Evolutionary conservation across 495 filamentous ascomycete species (phyloP).

Genomic region (Neurospora sp.): DNA sequence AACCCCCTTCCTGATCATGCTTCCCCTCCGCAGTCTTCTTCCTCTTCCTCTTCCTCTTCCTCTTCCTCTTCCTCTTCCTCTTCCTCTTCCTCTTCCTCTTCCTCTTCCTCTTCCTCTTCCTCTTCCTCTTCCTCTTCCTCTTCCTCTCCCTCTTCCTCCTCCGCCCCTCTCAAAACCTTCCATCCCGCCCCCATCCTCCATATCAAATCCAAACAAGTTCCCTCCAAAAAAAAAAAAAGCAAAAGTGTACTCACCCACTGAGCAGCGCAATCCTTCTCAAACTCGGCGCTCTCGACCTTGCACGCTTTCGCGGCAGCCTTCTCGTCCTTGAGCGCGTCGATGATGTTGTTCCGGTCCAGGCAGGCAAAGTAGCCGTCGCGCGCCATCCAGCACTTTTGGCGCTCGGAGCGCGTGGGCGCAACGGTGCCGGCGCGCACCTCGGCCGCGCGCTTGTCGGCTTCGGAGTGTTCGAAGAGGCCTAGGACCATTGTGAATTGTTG

Average conservation of each 20-base stretch:
- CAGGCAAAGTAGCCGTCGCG: slow-evolving; percentile 81
- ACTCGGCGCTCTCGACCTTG: slow-evolving; percentile 49
- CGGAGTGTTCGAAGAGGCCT: slow-evolving; percentile 29
- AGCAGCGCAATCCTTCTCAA: slow-evolving; percentile 63
- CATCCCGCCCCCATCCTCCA: too few species aligned
- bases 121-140: background rate
- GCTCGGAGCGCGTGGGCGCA: slow-evolving; percentile 66
- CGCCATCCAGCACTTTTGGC: slow-evolving; percentile 74
- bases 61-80: background rate
- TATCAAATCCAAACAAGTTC: too few species aligned
- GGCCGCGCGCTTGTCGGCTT: slow-evolving; percentile 38
- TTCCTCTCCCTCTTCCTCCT: background rate
- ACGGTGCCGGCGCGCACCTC: slow-evolving; percentile 50
- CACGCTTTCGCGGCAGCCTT: slow-evolving; percentile 57
- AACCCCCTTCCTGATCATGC: too few species aligned
- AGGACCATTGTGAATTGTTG: slow-evolving; percentile 27
- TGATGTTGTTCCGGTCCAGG: slow-evolving; percentile 66
- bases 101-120: background rate
- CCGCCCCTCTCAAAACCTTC: background rate
- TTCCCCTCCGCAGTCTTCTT: too few species aligned
- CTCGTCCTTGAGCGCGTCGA: slow-evolving; percentile 71
- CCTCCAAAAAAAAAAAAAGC: too few species aligned
- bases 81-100: background rate
- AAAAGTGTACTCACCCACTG: slow-evolving; percentile 18
- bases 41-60: background rate